Conservation (phyloP, 2,329 filamentous ascomycete genomes). For the Fusarium phyllophilum region DNA sequence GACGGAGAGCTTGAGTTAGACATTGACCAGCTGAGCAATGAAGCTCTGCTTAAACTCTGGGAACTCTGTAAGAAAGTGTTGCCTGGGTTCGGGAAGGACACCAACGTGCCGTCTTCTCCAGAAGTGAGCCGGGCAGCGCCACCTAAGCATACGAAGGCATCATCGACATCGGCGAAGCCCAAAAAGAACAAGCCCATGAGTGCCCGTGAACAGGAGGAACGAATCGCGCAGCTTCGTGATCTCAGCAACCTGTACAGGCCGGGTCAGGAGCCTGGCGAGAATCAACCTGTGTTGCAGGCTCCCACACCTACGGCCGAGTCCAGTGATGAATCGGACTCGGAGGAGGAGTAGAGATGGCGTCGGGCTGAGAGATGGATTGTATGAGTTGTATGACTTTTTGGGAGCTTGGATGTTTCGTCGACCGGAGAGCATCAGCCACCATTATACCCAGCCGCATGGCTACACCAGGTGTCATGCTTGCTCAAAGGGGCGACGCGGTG, state of each 20-base stretch:
- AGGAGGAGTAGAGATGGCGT: slow-evolving; percentile 53
- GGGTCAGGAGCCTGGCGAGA: slow-evolving; percentile 48
- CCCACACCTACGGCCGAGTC: slow-evolving; percentile 48
- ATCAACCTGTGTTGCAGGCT: slow-evolving; percentile 37
- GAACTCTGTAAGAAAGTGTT: slow-evolving; percentile 57
- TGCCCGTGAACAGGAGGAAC: slow-evolving; percentile 73
- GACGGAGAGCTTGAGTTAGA: slow-evolving; percentile 69
- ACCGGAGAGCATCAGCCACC: slow-evolving; percentile 37
- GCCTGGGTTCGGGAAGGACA: slow-evolving; percentile 53
- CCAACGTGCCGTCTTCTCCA: slow-evolving; percentile 44
- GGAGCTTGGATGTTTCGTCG: slow-evolving; percentile 35
- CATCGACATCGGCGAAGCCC: slow-evolving; percentile 59
- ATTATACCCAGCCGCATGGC: slow-evolving; percentile 45
- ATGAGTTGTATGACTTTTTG: slow-evolving; percentile 40
- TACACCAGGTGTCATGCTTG: slow-evolving; percentile 37
- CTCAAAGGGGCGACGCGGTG: slow-evolving; percentile 23
- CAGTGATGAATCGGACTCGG: slow-evolving; percentile 59
- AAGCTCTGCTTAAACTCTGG: slow-evolving; percentile 65
- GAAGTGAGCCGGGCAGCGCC: slow-evolving; percentile 45
- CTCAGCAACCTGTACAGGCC: slow-evolving; percentile 58
- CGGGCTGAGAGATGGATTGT: slow-evolving; percentile 34
- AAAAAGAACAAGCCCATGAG: slow-evolving; percentile 83
- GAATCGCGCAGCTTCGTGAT: slow-evolving; percentile 68
- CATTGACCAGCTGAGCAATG: slow-evolving; percentile 66
- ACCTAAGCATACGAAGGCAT: slow-evolving; percentile 46